These are phyloP conservation scores for Ustilago esculenta DNA, from an alignment of 1,284 basidiomycete species.

Conservation along the genomic window DNA sequence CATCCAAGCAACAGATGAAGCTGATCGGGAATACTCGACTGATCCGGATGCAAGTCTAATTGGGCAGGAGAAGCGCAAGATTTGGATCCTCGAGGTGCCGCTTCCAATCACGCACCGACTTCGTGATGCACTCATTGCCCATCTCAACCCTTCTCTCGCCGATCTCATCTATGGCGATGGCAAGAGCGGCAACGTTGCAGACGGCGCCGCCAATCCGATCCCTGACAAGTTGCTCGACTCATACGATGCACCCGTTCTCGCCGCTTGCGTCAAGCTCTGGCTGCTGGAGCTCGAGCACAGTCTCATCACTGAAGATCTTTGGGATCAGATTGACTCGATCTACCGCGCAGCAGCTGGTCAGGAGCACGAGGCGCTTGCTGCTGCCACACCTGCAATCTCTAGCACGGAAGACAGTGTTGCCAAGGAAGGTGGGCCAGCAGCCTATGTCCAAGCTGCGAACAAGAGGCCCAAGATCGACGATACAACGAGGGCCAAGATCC, in stretches of 20 bases:
- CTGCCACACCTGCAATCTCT: constrained; percentile 9
- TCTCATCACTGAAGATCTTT: constrained; percentile 53
- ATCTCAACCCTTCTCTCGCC: constrained; percentile 41
- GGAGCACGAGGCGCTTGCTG: constrained; percentile 47
- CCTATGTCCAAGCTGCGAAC: neutral
- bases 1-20: neutral
- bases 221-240: constrained; percentile 74
- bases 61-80: constrained; percentile 80
- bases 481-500: constrained; percentile 74
- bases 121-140: constrained; percentile 78
- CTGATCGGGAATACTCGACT: neutral
- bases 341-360: constrained; percentile 59
- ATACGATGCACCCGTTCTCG: constrained; percentile 85
- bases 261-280: constrained; percentile 84
- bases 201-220: constrained; percentile 9
- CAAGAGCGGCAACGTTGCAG: constrained; percentile 7
- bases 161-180: constrained; percentile 31
- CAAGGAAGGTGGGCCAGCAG: constrained; percentile 1
- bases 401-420: constrained; percentile 7
- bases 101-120: constrained; percentile 82
- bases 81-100: constrained; percentile 84
- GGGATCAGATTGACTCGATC: constrained; percentile 60
- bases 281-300: constrained; percentile 57
- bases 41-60: constrained; percentile 10
- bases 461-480: constrained; percentile 82